phyloP scores from a whole-genome alignment of 768 basidiomycete species.

The Russula virescens region DNA sequence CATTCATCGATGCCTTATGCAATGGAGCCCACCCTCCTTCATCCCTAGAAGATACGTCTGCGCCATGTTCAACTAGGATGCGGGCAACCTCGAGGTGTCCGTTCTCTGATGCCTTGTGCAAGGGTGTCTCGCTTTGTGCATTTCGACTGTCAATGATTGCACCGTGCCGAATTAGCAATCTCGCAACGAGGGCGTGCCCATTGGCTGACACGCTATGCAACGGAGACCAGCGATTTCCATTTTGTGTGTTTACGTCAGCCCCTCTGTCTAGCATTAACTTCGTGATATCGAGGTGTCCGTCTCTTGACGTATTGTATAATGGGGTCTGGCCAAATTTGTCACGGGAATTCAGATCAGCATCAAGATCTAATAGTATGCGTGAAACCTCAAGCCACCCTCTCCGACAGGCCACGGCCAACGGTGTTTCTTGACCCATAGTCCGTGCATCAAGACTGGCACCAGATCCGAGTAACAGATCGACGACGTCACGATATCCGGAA shows the following conservation, averaged over 20 bases:
- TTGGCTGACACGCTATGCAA: neutral
- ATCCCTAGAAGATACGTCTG: too few relatives aligned
- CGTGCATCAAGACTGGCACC: neutral
- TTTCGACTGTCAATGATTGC: neutral
- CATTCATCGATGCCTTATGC: too few relatives aligned
- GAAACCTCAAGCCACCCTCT: neutral
- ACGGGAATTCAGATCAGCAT: neutral
- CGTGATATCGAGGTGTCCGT: neutral
- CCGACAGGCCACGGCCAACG: neutral
- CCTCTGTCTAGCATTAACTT: neutral
- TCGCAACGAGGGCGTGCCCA: neutral
- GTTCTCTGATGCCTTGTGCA: too few relatives aligned
- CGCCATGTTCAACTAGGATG: too few relatives aligned
- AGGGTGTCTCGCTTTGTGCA: too few relatives aligned
- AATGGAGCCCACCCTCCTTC: too few relatives aligned
- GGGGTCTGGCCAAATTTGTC: too few relatives aligned
- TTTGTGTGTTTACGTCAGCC: neutral
- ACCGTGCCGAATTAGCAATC: neutral
- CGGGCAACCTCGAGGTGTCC: too few relatives aligned
- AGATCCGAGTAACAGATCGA: neutral
- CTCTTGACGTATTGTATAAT: neutral
- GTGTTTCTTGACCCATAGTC: neutral
- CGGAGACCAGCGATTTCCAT: neutral
- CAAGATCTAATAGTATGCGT: neutral
- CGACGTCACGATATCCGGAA: neutral